Base-by-base conservation (phyloP, 257 asterid genomes). In the Anisodus tanguticus region DNA sequence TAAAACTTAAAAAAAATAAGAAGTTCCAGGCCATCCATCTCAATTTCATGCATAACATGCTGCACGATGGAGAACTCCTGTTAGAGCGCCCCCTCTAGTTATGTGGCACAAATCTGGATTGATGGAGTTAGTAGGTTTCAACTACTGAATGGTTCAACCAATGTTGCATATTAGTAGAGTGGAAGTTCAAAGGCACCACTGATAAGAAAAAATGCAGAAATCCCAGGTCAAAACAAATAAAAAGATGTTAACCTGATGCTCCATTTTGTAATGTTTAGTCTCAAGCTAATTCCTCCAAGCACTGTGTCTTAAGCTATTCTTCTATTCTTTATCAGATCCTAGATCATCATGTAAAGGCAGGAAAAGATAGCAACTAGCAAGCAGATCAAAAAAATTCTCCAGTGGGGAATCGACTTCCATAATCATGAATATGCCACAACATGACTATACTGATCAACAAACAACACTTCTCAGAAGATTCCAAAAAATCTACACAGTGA, bases 381-480 rank as follows among this genome's bases (percentile, higher is more conserved):
- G 13, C 47, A 77, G 64, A 77, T 26, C 64, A 53, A 26, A 54
- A 13, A 1, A 31, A 7, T 53, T 77, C 19, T 77, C 15, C 64
- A 26, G 64, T 6, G 12, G 81, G 31, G 47, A 4, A 26, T 77
- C 62, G 15, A 77, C 49, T 53, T 26, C 62, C 49, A 77, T 77
- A 76, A 76, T 37, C 26, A 53, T 77, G 81, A 77, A 26, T 13
- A 22, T 26, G 47, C 63, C 51, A 53, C 17, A 71, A 45, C 79
- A 71, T 45, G 58, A 71, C 39, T n/a, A 45, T 9, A 45, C 79
- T 45, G 17, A 71, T 45, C 58, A 17, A 71, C 80, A 17, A 70
- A 17, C 59, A 71, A 45, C 4, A 71, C 55, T 45, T n/a, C 79
- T 71, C 79, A 71, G 57, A 57, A 71, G 79, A n/a, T 71, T 71